These are phyloP conservation scores for Apiospora koreana DNA, from an alignment of 2,329 filamentous ascomycete species.

Conservation along the genomic window DNA sequence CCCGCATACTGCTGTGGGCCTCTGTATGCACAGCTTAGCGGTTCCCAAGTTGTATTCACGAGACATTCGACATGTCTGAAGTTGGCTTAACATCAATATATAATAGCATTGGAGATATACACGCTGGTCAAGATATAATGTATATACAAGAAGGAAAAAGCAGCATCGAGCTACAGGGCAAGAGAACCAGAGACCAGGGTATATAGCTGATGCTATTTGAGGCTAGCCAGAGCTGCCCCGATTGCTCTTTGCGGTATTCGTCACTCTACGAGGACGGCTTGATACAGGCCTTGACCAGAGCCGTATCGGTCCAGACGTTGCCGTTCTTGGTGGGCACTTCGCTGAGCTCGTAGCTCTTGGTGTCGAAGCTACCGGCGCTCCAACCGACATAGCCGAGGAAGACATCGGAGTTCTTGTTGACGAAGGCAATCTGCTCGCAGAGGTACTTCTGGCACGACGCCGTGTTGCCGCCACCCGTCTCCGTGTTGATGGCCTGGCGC, in stretches of 20 bases:
- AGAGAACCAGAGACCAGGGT: too few relatives aligned
- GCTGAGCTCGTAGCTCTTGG: constrained; percentile 23
- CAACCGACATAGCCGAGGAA: constrained; percentile 29
- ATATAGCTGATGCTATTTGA: too few relatives aligned
- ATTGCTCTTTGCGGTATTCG: not conserved
- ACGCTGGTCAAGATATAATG: not conserved
- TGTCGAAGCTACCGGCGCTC: constrained; percentile 25
- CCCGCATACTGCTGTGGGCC: not conserved
- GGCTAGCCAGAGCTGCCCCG: too few relatives aligned
- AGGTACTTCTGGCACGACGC: constrained; percentile 33
- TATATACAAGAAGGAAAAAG: not conserved
- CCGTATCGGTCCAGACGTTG: constrained; percentile 20
- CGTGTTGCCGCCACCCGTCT: constrained; percentile 39
- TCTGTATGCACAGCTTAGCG: not conserved
- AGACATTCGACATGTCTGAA: too few relatives aligned
- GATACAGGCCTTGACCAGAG: constrained; percentile 22
- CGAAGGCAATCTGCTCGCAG: constrained; percentile 32
- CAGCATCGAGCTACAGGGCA: not conserved
- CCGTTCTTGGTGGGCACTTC: constrained; percentile 23
- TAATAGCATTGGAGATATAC: not conserved
- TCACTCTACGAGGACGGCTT: constrained; percentile 10
- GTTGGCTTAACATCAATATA: not conserved
- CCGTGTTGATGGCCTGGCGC: constrained; percentile 35
- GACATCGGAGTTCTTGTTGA: constrained; percentile 32
- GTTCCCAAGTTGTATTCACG: not conserved